Evolutionary conservation across 805 yeast species (phyloP).

Genomic region (Candida pseudoglaebosa): DNA sequence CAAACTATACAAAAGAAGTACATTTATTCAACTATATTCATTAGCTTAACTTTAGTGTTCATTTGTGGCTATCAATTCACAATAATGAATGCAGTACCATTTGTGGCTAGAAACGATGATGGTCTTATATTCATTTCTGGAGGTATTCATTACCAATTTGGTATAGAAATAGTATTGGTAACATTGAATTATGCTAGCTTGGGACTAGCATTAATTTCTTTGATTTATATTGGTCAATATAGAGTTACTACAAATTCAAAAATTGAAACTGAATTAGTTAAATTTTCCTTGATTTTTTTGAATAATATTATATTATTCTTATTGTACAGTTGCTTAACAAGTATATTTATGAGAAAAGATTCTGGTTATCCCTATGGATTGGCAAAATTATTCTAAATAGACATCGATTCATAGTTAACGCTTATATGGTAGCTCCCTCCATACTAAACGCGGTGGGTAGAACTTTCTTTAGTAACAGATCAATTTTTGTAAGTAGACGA

Average conservation of each 20-base stretch:
- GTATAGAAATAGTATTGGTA: slow-evolving; percentile 58
- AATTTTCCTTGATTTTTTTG: slow-evolving; percentile 17
- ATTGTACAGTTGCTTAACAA: slow-evolving; percentile 43
- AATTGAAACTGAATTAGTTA: slow-evolving; percentile 16
- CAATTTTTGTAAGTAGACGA: neutral
- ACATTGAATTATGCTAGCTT: slow-evolving; percentile 47
- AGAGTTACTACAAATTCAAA: slow-evolving; percentile 16
- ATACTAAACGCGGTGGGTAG: neutral
- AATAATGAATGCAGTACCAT: slow-evolving; percentile 56
- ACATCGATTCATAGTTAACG: neutral
- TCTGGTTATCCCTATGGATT: slow-evolving; percentile 44
- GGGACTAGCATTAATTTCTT: slow-evolving; percentile 34
- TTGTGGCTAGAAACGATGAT: slow-evolving; percentile 51
- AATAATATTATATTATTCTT: slow-evolving; percentile 24
- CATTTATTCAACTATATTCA: slow-evolving; percentile 22
- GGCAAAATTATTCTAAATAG: slow-evolving; percentile 25
- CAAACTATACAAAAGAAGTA: slow-evolving; percentile 18
- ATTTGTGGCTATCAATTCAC: slow-evolving; percentile 66
- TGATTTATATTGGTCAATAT: slow-evolving; percentile 38
- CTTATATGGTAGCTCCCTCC: neutral
- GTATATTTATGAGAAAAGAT: slow-evolving; percentile 45
- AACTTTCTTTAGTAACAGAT: no score
- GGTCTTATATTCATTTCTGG: slow-evolving; percentile 58
- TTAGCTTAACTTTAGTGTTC: slow-evolving; percentile 41
- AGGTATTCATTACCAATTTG: slow-evolving; percentile 66